phyloP scores from a whole-genome alignment of 805 yeast species.

The Lipomyces anomalus region DNA sequence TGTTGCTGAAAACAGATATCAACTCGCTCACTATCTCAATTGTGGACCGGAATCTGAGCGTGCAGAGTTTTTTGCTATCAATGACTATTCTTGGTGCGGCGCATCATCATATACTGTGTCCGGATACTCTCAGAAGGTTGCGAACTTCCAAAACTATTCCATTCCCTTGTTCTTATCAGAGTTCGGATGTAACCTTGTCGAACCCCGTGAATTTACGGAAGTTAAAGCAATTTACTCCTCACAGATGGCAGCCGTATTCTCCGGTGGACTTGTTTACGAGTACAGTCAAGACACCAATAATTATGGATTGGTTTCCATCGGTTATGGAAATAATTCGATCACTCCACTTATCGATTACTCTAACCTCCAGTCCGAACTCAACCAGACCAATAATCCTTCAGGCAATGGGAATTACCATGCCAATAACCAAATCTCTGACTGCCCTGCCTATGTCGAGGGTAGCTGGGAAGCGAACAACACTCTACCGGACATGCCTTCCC shows the following conservation, averaged over 20 bases:
- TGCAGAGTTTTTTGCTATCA: constrained; percentile 82
- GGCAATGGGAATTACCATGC: constrained; percentile 23
- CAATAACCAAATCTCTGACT: constrained; percentile 15
- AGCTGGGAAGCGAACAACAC: constrained; percentile 26
- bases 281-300: constrained; percentile 69
- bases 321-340: constrained; percentile 44
- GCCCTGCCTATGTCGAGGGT: constrained; percentile 28
- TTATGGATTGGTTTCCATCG: constrained; percentile 73
- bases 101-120: constrained; percentile 66
- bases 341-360: constrained; percentile 47
- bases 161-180: constrained; percentile 85
- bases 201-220: constrained; percentile 85
- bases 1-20: constrained; percentile 59
- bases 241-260: constrained; percentile 38
- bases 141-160: constrained; percentile 61
- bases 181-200: constrained; percentile 72
- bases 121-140: constrained; percentile 61
- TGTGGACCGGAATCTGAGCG: constrained; percentile 43
- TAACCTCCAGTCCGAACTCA: constrained; percentile 54
- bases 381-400: constrained; percentile 34
- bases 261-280: constrained; percentile 93
- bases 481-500: constrained; percentile 25
- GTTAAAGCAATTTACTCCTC: constrained; percentile 56
- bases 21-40: constrained; percentile 73
- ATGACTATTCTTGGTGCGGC: constrained; percentile 95